phyloP scores from a whole-genome alignment of 306 rosid species.

The Lithocarpus polystachyus region DNA sequence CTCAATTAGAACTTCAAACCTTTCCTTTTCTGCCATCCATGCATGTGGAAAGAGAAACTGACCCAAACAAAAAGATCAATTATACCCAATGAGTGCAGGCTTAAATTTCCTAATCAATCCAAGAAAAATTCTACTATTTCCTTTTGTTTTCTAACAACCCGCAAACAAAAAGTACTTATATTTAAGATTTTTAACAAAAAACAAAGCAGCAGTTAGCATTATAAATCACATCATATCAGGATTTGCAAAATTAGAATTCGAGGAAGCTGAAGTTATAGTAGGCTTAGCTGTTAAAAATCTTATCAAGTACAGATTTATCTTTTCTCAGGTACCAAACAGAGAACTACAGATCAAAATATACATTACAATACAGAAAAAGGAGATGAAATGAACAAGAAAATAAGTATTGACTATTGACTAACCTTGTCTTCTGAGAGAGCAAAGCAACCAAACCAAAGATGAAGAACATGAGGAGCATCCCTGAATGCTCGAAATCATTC shows the following conservation, averaged over 20 bases:
- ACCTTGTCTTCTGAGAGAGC: conserved; percentile 79
- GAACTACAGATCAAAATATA: neutral
- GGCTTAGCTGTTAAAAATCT: neutral
- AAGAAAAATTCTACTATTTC: neutral
- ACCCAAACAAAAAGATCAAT: neutral
- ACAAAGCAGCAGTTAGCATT: neutral
- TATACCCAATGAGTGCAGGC: neutral
- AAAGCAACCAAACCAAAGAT: conserved; percentile 64
- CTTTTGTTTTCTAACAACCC: neutral
- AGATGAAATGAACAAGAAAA: neutral
- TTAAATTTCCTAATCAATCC: neutral
- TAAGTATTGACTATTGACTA: conserved; percentile 1
- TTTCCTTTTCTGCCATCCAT: neutral
- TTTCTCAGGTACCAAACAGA: conserved; percentile 1
- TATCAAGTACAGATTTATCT: neutral
- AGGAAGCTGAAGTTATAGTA: neutral
- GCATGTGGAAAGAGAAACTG: neutral
- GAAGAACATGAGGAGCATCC: conserved; percentile 98
- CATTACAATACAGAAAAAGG: neutral
- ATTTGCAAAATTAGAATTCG: neutral
- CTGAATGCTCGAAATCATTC: conserved; percentile 94
- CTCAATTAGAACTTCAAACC: neutral
- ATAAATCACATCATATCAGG: neutral
- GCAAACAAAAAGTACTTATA: neutral
- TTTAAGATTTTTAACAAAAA: neutral